Evolutionary conservation across 345 rosid species (phyloP), one percentile per base, ranked within the genome.

Genomic region (Geranium brycei): DNA sequence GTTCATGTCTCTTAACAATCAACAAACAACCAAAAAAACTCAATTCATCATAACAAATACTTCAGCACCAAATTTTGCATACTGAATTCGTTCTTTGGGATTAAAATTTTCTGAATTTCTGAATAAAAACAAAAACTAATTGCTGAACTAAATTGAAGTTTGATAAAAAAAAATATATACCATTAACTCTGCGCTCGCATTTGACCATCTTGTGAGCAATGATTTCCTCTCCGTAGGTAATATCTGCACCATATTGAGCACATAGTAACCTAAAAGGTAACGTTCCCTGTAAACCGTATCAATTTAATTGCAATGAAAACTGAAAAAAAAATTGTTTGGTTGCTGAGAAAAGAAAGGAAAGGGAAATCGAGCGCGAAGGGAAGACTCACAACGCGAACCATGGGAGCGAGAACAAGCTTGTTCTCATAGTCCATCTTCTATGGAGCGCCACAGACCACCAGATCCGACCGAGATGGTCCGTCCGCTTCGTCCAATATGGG

Each of bases 321-420:
- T 17, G 7, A 59, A 35, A 56, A 7, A 51, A 4, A 35, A 35
- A 1, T 35, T 35, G 41, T 35, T 35, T 35, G 19, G 56, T 11
- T 17, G 14, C 17, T 38, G 18, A 10, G 10, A 17, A 38, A 19
- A 19, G 0, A n/a, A 6, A 17, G 64, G 17, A 15, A 17, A 14
- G 19, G 10, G n/a, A 41, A 13, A 64, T 61, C 23, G 28, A 12
- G 57, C 18, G 13, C 3, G 12, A 17, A 58, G 18, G 14, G 64
- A 4, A n/a, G 57, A 82, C 95, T 81, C 71, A 91, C 97, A 66
- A 89, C 87, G 67, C 98, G 88, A 77, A 91, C 98, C 95, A 91
- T 91, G 66, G 98, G 98, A 81, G 96, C 98, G 6, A 91, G 96
- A 7, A 91, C 82, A 2, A 82, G 84, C 87, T 87, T 91, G 82